These are phyloP conservation scores for Leccinum subtestaceum DNA, from an alignment of 768 basidiomycete genomes.

Conservation along the genomic window DNA sequence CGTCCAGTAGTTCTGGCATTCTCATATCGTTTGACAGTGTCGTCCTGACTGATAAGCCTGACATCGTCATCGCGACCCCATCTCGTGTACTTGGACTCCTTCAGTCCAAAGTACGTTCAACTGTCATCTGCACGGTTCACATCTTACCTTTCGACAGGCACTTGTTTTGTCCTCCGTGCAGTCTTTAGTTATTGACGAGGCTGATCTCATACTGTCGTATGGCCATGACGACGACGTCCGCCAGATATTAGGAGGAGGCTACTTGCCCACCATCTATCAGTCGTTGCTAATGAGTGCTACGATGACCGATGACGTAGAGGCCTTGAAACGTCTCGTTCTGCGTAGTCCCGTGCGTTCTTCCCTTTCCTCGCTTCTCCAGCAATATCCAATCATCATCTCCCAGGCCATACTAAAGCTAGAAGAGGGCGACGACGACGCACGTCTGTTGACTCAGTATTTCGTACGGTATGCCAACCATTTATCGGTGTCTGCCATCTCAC, in stretches of 20 bases:
- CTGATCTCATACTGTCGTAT: slow-evolving; percentile 94
- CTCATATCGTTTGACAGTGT: slow-evolving; percentile 35
- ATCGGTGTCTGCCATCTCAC: neutral
- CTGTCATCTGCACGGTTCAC: neutral
- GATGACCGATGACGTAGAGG: slow-evolving; percentile 93
- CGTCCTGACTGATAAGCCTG: slow-evolving; percentile 66
- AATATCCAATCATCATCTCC: neutral
- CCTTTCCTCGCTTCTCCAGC: neutral
- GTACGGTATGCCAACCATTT: slow-evolving; percentile 54
- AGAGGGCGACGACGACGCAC: slow-evolving; percentile 80
- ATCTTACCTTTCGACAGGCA: slow-evolving; percentile 40
- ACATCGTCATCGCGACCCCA: slow-evolving; percentile 79
- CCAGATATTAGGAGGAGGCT: slow-evolving; percentile 63
- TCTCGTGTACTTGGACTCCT: slow-evolving; percentile 65
- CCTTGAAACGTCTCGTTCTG: slow-evolving; percentile 82
- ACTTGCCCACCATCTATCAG: slow-evolving; percentile 80
- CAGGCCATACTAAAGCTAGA: slow-evolving; percentile 86
- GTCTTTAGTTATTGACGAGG: slow-evolving; percentile 94
- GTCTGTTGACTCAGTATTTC: slow-evolving; percentile 81
- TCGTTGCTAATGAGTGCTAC: slow-evolving; percentile 97
- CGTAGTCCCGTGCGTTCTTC: slow-evolving; percentile 72
- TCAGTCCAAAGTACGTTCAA: slow-evolving; percentile 57
- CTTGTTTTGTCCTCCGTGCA: slow-evolving; percentile 67
- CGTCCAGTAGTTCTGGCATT: too few relatives aligned
- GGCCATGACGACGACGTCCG: slow-evolving; percentile 91